phyloP scores from a whole-genome alignment of 2,329 filamentous ascomycete species.

The Trichoderma cornu-damae region DNA sequence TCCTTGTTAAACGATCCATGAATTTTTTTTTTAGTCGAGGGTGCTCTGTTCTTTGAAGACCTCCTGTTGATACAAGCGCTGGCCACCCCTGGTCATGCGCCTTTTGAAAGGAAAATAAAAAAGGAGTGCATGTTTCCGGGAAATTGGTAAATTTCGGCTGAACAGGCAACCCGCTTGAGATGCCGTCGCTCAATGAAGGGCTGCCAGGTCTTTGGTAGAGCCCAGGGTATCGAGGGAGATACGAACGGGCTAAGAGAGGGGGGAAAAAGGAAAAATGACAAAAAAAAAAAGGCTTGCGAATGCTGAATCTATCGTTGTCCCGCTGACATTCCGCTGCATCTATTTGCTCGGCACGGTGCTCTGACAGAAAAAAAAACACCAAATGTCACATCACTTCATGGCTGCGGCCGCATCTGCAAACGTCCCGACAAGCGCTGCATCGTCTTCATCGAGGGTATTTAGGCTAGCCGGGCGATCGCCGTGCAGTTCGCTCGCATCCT shows the following conservation, averaged over 20 bases:
- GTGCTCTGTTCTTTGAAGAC: not conserved
- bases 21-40: not conserved
- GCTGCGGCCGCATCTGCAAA: constrained; percentile 56
- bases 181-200: not conserved
- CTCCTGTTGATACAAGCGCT: constrained; percentile 18
- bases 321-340: not conserved
- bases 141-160: constrained; percentile 16
- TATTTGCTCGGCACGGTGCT: not conserved
- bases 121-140: constrained; percentile 13
- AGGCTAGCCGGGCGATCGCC: constrained; percentile 33
- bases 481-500: constrained; percentile 45
- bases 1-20: not conserved
- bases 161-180: constrained; percentile 13
- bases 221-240: constrained; percentile 16
- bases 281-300: not conserved
- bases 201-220: not conserved
- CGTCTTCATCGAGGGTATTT: constrained; percentile 33
- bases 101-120: constrained; percentile 7
- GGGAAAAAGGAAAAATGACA: not conserved
- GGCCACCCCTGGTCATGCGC: constrained; percentile 17
- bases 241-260: not conserved
- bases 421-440: constrained; percentile 50
- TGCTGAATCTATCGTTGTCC: constrained; percentile 1
- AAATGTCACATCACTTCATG: constrained; percentile 35
- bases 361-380: not conserved